Evolutionary conservation across 768 basidiomycete species (phyloP).

Genomic region (Xerocomellus intermedius): DNA sequence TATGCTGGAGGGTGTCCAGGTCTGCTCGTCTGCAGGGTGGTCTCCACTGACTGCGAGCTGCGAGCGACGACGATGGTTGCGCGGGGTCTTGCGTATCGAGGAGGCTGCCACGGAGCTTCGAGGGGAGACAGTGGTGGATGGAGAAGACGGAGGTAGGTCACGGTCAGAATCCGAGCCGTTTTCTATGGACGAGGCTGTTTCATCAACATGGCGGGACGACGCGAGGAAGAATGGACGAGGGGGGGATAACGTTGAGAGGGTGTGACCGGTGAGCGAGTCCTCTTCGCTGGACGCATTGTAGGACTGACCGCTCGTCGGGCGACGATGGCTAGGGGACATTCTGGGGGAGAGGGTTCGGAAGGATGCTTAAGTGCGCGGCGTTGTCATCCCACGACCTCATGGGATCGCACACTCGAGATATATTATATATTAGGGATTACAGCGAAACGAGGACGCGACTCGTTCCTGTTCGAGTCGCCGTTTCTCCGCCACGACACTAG

Average conservation of each 20-base stretch:
- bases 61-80: slow-evolving; percentile 26
- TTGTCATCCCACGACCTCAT: neutral
- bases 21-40: slow-evolving; percentile 11
- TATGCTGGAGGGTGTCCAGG: slow-evolving; percentile 14
- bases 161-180: slow-evolving; percentile 32
- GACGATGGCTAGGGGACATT: slow-evolving; percentile 16
- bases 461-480: slow-evolving; percentile 6
- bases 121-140: slow-evolving; percentile 14
- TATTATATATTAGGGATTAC: slow-evolving; percentile 9
- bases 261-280: slow-evolving; percentile 20
- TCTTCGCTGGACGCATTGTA: slow-evolving; percentile 27
- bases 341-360: neutral
- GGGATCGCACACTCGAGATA: neutral
- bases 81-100: slow-evolving; percentile 18
- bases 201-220: slow-evolving; percentile 17
- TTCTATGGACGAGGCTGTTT: slow-evolving; percentile 24
- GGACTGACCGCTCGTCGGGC: slow-evolving; percentile 13
- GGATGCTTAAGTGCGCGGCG: slow-evolving; percentile 9
- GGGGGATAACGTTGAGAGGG: slow-evolving; percentile 25
- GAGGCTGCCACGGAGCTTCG: slow-evolving; percentile 13
- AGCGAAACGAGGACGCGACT: slow-evolving; percentile 7
- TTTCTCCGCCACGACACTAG: neutral
- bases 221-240: slow-evolving; percentile 41
- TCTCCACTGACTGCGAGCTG: slow-evolving; percentile 23
- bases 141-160: slow-evolving; percentile 21